A percentile compares a stretch with the other conserved stretches of the same genome.
Conservation (phyloP, 495 filamentous ascomycete genomes). For the Trichocladium antarcticum region DNA sequence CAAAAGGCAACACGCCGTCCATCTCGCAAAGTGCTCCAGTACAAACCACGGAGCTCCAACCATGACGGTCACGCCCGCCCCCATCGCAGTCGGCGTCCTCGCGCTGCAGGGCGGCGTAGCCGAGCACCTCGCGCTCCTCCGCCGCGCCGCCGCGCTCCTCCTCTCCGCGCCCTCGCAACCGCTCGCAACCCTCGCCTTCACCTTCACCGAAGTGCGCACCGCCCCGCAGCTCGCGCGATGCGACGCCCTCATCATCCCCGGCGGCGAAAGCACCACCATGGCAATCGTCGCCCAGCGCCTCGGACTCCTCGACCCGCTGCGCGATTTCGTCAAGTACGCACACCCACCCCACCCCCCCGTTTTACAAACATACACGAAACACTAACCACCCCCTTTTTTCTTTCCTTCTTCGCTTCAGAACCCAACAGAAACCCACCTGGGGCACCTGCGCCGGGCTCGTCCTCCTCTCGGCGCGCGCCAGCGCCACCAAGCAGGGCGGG, state of each 20-base stretch:
- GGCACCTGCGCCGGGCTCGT: slow-evolving; percentile 95
- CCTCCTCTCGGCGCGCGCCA: slow-evolving; percentile 77
- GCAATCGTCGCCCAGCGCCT: slow-evolving; percentile 75
- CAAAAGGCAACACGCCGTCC: too few relatives aligned
- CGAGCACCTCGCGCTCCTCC: slow-evolving; percentile 74
- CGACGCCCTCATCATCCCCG: slow-evolving; percentile 80
- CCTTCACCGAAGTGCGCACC: slow-evolving; percentile 72
- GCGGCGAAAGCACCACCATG: slow-evolving; percentile 91
- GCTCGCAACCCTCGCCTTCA: slow-evolving; percentile 25
- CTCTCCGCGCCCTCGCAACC: not conserved
- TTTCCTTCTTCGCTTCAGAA: slow-evolving; percentile 21
- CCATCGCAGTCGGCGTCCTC: slow-evolving; percentile 66
- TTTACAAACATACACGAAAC: too few relatives aligned
- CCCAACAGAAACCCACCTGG: slow-evolving; percentile 78
- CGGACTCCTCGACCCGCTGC: slow-evolving; percentile 68
- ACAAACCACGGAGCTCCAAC: not conserved
- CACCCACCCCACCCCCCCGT: too few relatives aligned
- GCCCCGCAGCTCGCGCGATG: slow-evolving; percentile 56
- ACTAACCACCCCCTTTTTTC: too few relatives aligned
- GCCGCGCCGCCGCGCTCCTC: slow-evolving; percentile 42
- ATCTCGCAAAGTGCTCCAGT: not conserved
- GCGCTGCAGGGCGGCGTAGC: slow-evolving; percentile 89
- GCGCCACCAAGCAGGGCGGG: slow-evolving; percentile 77
- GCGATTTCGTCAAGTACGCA: slow-evolving; percentile 86
- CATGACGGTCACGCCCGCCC: not conserved